Evolutionary conservation across 352 stramenopile species (phyloP).

Genomic region (Thalassiosira sp.): DNA sequence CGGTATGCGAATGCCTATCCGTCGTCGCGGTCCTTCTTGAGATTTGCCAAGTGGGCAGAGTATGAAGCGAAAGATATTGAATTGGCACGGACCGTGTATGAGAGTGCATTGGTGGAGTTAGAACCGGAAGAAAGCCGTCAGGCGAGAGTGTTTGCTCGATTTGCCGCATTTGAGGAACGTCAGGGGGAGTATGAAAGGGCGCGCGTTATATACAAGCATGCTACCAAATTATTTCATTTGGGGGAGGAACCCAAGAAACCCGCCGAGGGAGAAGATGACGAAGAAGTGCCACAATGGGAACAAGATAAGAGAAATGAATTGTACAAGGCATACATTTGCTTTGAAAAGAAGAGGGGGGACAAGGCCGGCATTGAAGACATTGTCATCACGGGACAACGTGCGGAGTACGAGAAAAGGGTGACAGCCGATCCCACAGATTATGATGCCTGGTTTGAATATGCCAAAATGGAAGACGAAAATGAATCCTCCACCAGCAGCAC

Average conservation of each 20-base stretch:
- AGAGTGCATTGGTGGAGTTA: constrained; percentile 92
- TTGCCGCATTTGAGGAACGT: constrained; percentile 97
- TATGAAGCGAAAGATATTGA: constrained; percentile 90
- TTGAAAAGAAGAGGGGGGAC: constrained; percentile 98
- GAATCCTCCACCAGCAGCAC: constrained; percentile 20
- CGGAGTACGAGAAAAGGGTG: constrained; percentile 93
- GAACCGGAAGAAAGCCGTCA: constrained; percentile 83
- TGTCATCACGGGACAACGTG: constrained; percentile 92
- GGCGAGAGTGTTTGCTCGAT: constrained; percentile 89
- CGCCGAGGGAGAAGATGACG: constrained; percentile 88
- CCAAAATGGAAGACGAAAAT: constrained; percentile 94
- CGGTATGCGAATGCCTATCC: constrained; percentile 91
- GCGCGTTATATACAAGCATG: constrained; percentile 96
- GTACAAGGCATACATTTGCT: constrained; percentile 95
- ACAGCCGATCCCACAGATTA: constrained; percentile 92
- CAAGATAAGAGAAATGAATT: constrained; percentile 89
- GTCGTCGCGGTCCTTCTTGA: constrained; percentile 92
- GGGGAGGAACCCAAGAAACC: constrained; percentile 94
- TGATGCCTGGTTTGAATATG: constrained; percentile 98
- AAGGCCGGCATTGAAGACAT: constrained; percentile 94
- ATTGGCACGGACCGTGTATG: constrained; percentile 92
- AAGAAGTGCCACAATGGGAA: constrained; percentile 63
- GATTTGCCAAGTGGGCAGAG: constrained; percentile 98
- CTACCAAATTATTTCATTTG: constrained; percentile 95
- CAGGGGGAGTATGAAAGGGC: constrained; percentile 97